A percentile compares a stretch with the other conserved stretches of the same genome.
Conservation (phyloP, 306 rosid genomes). For the Mucuna pruriens region DNA sequence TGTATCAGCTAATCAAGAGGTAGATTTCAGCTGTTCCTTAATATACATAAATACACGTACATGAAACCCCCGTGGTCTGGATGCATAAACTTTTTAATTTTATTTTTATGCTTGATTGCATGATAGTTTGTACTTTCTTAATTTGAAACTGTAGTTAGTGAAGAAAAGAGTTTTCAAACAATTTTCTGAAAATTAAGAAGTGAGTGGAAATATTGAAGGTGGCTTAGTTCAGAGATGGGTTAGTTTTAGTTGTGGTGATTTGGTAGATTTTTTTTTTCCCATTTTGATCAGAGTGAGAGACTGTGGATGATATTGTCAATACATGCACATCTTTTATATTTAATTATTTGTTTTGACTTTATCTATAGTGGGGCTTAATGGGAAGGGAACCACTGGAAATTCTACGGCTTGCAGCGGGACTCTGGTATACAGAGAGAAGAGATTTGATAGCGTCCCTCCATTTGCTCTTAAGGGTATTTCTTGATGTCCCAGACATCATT, state of each 20-base stretch:
- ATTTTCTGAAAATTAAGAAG: background rate
- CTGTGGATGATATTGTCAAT: conserved; percentile 3
- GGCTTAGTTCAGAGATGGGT: background rate
- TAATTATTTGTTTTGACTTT: conserved; percentile 8
- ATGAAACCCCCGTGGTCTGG: background rate
- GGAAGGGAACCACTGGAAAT: conserved; percentile 87
- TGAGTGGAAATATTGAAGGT: background rate
- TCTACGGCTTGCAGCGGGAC: conserved; percentile 86
- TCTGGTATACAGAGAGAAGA: conserved; percentile 97
- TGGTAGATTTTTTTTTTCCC: background rate
- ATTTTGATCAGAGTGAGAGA: background rate
- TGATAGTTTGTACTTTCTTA: background rate
- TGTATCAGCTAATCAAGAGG: conserved; percentile 91
- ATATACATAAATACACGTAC: background rate
- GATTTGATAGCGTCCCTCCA: conserved; percentile 85
- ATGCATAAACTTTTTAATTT: background rate
- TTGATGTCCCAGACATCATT: conserved; percentile 21
- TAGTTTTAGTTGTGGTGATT: background rate
- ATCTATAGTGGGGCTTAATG: conserved; percentile 88
- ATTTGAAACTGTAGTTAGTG: background rate
- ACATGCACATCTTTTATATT: conserved; percentile 2
- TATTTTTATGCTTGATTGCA: conserved; percentile 19
- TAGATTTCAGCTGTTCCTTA: conserved; percentile 40
- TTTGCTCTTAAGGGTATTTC: conserved; percentile 80
- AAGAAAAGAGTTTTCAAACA: background rate